Conservation (phyloP, 495 filamentous ascomycete genomes). For the Mytilinidion resinicola region DNA sequence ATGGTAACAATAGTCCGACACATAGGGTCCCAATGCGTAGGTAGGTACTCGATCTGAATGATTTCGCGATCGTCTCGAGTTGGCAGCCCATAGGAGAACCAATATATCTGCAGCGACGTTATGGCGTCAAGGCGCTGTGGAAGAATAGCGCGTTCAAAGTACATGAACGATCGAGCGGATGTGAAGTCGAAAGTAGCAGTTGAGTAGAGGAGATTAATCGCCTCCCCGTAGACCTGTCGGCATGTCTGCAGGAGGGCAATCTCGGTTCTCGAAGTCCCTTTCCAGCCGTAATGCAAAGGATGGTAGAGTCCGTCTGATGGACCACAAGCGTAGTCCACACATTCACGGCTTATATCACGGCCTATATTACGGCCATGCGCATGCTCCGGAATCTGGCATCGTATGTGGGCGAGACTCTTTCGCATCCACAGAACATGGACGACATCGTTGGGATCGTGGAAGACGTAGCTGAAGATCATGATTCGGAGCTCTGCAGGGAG, state of each 20-base stretch:
- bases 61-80: no score
- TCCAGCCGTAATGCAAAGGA: no score
- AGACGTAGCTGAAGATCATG: neutral
- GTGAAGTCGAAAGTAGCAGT: slow-evolving; percentile 10
- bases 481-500: neutral
- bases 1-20: no score
- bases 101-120: neutral
- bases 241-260: neutral
- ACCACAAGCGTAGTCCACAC: no score
- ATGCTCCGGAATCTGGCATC: no score
- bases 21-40: no score
- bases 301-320: no score
- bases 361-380: no score
- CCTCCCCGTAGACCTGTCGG: slow-evolving; percentile 7
- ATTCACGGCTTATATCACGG: no score
- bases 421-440: no score
- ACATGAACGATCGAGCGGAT: neutral
- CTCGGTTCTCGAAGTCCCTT: neutral
- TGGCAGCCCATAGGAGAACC: neutral
- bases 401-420: no score
- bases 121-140: slow-evolving; percentile 8
- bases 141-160: neutral
- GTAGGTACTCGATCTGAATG: no score
- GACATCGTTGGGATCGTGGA: neutral
- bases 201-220: slow-evolving; percentile 9